A percentile compares a stretch with the other conserved stretches of the same genome.
Evolutionary conservation across 2,329 filamentous ascomycete species (phyloP).

Genomic region (Chaetomium olivaceum): DNA sequence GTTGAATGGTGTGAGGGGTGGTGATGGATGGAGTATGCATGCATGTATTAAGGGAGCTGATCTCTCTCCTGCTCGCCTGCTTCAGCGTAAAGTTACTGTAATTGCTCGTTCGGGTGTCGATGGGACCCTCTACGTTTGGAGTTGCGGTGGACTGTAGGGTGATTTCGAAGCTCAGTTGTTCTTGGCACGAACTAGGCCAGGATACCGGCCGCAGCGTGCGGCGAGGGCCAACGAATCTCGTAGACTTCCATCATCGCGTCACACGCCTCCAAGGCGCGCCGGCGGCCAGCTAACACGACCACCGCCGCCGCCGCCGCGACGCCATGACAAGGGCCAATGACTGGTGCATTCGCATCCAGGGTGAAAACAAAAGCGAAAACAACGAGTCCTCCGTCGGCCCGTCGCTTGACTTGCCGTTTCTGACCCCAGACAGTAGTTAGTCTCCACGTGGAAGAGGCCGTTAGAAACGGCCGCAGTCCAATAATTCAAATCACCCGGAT

Average conservation of each 20-base stretch:
- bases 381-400: constrained; percentile 9
- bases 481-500: constrained; percentile 21
- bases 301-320: constrained; percentile 13
- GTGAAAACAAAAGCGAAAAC: constrained; percentile 24
- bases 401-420: constrained; percentile 10
- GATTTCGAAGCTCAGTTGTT: background rate
- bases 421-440: constrained; percentile 9
- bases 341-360: constrained; percentile 24
- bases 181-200: constrained; percentile 11
- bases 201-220: constrained; percentile 16
- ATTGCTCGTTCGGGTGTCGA: background rate
- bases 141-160: background rate
- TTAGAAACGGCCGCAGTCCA: constrained; percentile 25
- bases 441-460: constrained; percentile 21
- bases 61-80: background rate
- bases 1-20: background rate
- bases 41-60: background rate
- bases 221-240: constrained; percentile 28
- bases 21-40: too few species aligned
- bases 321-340: constrained; percentile 19
- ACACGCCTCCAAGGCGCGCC: constrained; percentile 24
- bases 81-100: background rate
- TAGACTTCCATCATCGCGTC: constrained; percentile 19
- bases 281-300: constrained; percentile 29
- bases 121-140: background rate